Evolutionary conservation across 2,329 filamentous ascomycete genomes (phyloP), one percentile per base, ranked within the genome.

Genomic region (Penicillium sp.): DNA sequence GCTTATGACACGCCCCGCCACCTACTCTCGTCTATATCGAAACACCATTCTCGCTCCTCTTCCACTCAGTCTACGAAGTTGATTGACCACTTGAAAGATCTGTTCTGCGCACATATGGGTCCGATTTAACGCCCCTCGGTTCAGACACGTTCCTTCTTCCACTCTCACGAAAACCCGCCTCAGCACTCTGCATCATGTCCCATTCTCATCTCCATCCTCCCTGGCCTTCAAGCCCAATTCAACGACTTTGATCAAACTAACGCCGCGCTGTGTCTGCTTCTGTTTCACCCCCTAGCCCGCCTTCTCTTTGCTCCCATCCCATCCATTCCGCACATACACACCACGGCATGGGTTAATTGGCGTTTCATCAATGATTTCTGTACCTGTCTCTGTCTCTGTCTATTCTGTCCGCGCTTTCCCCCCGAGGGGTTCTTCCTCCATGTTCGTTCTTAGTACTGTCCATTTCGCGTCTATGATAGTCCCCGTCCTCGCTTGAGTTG

Each of bases 321-420:
- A 57, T 48, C 28, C 28, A 34, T 48, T 34, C 45, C 10, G 28
- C 45, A 51, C 22, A 37, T 63, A 65, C 62, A 66, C 57, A 67
- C 65, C 60, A 63, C 65, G 70, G 69, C 66, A 67, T 71, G 69
- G 70, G 69, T 72, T 67, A 28, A 68, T 70, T 53, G 72, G 72
- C 70, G 71, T 71, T 56, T 42, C n/a, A 48, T 55, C 41, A 39
- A 34, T 20, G 25, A 34, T 37, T 48, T 54, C 47, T 57, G 39
- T 37, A 11, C 14, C 12, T 15, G 17, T 12, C 35, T 17, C 48
- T 37, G 31, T 8, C 28, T 17, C 25, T 47, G 20, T 15, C 31
- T 20, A 45, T 37, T n/a, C 31, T 31, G 31, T 31, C 31, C 31
- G 31, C 31, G 31, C 31, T 31, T 31, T 31, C 31, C 8, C 31